These are phyloP conservation scores for Cryphonectria nitschkei DNA, from an alignment of 2,329 filamentous ascomycete species.

Conservation along the genomic window DNA sequence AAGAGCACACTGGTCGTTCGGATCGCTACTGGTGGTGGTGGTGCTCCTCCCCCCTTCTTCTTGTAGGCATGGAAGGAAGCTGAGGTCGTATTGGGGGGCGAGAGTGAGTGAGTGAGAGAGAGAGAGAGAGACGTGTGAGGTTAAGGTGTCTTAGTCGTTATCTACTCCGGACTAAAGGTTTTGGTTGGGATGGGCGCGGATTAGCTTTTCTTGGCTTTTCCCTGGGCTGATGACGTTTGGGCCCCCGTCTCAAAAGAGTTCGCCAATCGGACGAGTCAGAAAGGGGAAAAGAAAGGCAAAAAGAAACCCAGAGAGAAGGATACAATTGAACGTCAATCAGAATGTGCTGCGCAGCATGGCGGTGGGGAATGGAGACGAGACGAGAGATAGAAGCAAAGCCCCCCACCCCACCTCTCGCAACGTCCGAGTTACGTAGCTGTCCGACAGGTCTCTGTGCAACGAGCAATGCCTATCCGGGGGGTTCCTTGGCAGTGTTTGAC, in stretches of 20 bases:
- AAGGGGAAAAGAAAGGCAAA: neutral
- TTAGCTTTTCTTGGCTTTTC: constrained; percentile 11
- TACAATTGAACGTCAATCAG: neutral
- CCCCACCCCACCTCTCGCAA: neutral
- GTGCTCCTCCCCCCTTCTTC: neutral
- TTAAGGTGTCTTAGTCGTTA: neutral
- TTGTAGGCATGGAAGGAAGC: neutral
- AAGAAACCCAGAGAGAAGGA: neutral
- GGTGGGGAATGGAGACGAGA: neutral
- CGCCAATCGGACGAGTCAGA: constrained; percentile 3
- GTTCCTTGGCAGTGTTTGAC: neutral
- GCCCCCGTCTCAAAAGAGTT: neutral
- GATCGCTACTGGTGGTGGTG: neutral
- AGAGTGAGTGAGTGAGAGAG: neutral
- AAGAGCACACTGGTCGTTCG: neutral
- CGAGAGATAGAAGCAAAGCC: constrained; percentile 7
- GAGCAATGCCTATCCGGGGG: neutral
- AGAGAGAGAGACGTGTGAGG: neutral
- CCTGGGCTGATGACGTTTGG: constrained; percentile 7
- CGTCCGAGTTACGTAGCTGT: constrained; percentile 3
- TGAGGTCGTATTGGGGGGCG: too few species aligned
- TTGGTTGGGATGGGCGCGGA: neutral
- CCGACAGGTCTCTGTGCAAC: neutral
- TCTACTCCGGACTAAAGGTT: neutral
- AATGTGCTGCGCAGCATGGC: constrained; percentile 1